Evolutionary conservation across 805 yeast species (phyloP).

Genomic region (Barnettozyma californica): DNA sequence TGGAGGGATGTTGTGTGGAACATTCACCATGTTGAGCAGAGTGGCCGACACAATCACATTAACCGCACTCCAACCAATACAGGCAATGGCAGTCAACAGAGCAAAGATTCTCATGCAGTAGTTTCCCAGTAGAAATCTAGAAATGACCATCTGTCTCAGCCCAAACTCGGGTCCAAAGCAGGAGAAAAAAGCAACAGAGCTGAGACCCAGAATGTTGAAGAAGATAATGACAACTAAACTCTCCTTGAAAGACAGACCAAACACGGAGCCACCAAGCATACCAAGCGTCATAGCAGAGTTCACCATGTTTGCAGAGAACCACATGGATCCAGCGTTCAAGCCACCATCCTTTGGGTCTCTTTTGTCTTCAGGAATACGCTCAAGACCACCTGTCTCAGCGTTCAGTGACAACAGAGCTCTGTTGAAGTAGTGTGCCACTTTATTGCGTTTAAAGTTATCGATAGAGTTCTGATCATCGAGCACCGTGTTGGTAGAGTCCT

Average conservation of each 20-base stretch:
- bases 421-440: slow-evolving; percentile 9
- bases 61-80: slow-evolving; percentile 94
- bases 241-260: slow-evolving; percentile 68
- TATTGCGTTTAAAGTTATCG: neutral
- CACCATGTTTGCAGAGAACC: slow-evolving; percentile 87
- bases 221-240: slow-evolving; percentile 60
- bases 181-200: slow-evolving; percentile 79
- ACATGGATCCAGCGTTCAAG: slow-evolving; percentile 74
- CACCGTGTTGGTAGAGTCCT: neutral
- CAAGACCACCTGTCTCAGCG: slow-evolving; percentile 72
- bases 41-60: slow-evolving; percentile 87
- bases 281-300: slow-evolving; percentile 79
- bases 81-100: slow-evolving; percentile 69
- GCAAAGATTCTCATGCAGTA: slow-evolving; percentile 72
- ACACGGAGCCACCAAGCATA: slow-evolving; percentile 58
- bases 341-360: slow-evolving; percentile 55
- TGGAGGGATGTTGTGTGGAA: slow-evolving; percentile 56
- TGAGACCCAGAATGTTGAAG: slow-evolving; percentile 65
- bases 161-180: slow-evolving; percentile 80
- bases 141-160: slow-evolving; percentile 77
- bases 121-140: slow-evolving; percentile 76
- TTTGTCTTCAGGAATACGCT: slow-evolving; percentile 72
- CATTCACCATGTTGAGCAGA: slow-evolving; percentile 69
- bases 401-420: slow-evolving; percentile 24
- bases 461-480: neutral